Conservation (phyloP, 257 asterid genomes). For the Lavandula angustifolia region DNA sequence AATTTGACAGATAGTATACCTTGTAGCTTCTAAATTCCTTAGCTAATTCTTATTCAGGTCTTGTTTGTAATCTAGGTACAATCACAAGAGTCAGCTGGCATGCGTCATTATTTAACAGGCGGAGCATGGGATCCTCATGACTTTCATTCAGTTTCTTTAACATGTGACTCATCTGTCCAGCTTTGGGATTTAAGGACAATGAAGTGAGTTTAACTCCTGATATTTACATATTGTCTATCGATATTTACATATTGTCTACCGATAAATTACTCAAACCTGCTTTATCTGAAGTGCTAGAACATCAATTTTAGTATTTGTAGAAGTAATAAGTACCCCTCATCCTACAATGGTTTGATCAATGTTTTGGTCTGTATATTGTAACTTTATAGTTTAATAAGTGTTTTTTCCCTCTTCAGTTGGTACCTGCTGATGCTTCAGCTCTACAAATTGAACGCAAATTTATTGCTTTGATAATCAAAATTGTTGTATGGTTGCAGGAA, state of each 20-base stretch:
- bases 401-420: slow-evolving; percentile 15
- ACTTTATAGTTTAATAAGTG: slow-evolving; percentile 8
- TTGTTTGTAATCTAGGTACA: slow-evolving; percentile 82
- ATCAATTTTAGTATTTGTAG: slow-evolving; percentile 17
- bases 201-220: slow-evolving; percentile 58
- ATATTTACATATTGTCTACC: slow-evolving; percentile 21
- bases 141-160: slow-evolving; percentile 59
- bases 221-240: slow-evolving; percentile 24
- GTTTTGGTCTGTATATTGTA: background rate
- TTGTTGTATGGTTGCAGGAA: slow-evolving; percentile 60
- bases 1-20: slow-evolving; percentile 23
- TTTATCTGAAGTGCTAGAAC: slow-evolving; percentile 11
- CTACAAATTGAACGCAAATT: slow-evolving; percentile 2
- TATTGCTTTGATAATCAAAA: slow-evolving; percentile 22
- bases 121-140: slow-evolving; percentile 99
- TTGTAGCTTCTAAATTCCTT: slow-evolving; percentile 41
- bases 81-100: slow-evolving; percentile 82
- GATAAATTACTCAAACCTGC: slow-evolving; percentile 15
- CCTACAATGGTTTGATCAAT: slow-evolving; percentile 13
- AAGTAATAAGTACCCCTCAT: slow-evolving; percentile 22
- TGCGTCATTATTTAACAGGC: slow-evolving; percentile 74
- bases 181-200: slow-evolving; percentile 94
- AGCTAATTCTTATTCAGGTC: slow-evolving; percentile 55
- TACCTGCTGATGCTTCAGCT: slow-evolving; percentile 24
- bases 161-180: slow-evolving; percentile 86